phyloP scores from a whole-genome alignment of 2,329 filamentous ascomycete species.

The Aspergillus proliferans region DNA sequence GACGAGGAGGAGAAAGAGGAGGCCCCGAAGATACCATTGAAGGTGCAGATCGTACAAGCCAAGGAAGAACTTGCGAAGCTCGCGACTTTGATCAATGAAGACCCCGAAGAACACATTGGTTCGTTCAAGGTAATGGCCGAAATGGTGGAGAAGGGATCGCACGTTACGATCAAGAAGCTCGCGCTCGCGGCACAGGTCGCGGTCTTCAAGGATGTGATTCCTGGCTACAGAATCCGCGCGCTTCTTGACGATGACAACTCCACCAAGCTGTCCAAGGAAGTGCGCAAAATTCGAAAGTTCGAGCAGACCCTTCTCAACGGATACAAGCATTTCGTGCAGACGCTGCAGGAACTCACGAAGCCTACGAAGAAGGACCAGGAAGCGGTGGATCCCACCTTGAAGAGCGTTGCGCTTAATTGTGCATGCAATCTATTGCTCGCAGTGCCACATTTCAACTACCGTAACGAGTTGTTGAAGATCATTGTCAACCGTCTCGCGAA shows the following conservation, averaged over 20 bases:
- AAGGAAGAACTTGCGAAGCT: conserved; percentile 89
- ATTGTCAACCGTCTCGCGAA: conserved; percentile 75
- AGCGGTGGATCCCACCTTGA: conserved; percentile 43
- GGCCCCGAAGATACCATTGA: conserved; percentile 61
- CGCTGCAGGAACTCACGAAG: conserved; percentile 63
- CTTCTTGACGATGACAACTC: conserved; percentile 66
- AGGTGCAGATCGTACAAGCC: conserved; percentile 74
- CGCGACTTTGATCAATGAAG: conserved; percentile 75
- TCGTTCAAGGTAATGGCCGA: conserved; percentile 72
- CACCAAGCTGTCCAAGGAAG: conserved; percentile 85
- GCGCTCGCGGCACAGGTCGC: conserved; percentile 79
- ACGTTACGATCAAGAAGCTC: conserved; percentile 74
- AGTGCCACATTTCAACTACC: conserved; percentile 97
- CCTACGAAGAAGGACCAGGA: conserved; percentile 36
- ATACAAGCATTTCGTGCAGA: conserved; percentile 78
- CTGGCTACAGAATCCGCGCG: conserved; percentile 88
- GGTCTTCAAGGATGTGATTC: conserved; percentile 93
- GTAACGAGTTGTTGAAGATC: conserved; percentile 78
- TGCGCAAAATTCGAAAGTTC: conserved; percentile 72
- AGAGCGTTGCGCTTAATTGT: conserved; percentile 75
- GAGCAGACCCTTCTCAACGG: conserved; percentile 80
- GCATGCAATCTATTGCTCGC: conserved; percentile 71
- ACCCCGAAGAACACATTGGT: conserved; percentile 82
- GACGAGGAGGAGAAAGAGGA: conserved; percentile 43
- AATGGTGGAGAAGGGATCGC: conserved; percentile 56